phyloP scores from a whole-genome alignment of 1,284 basidiomycete genomes.

The Apiotrichum laibachii region DNA sequence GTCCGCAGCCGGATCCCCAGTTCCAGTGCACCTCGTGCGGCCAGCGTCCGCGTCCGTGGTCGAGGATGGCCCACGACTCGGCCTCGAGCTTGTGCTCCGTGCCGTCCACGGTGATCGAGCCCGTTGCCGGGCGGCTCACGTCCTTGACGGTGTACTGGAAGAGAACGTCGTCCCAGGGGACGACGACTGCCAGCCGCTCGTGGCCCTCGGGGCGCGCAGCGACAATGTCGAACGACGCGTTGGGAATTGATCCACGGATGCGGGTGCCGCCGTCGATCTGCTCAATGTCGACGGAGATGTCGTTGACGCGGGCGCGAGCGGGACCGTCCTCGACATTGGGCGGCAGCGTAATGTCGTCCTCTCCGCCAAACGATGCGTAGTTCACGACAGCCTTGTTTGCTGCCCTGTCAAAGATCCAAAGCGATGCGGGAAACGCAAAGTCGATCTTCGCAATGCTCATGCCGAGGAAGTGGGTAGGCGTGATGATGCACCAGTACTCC shows the following conservation, averaged over 20 bases:
- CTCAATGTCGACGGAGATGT: slow-evolving; percentile 8
- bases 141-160: slow-evolving; percentile 21
- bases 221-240: slow-evolving; percentile 9
- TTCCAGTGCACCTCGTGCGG: slow-evolving; percentile 14
- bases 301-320: neutral
- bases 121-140: slow-evolving; percentile 9
- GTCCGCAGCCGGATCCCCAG: slow-evolving; percentile 14
- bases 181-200: slow-evolving; percentile 15
- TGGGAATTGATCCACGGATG: slow-evolving; percentile 2
- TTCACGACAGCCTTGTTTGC: neutral
- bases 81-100: neutral
- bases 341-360: slow-evolving; percentile 2
- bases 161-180: slow-evolving; percentile 13
- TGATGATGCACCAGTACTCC: slow-evolving; percentile 19
- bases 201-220: slow-evolving; percentile 8
- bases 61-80: slow-evolving; percentile 15
- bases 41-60: slow-evolving; percentile 16
- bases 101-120: slow-evolving; percentile 4
- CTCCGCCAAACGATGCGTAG: neutral
- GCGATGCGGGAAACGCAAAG: neutral
- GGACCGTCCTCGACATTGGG: slow-evolving; percentile 11
- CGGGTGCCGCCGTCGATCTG: slow-evolving; percentile 15
- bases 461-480: slow-evolving; percentile 10
- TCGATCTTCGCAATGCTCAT: slow-evolving; percentile 13
- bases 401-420: too few relatives aligned